Evolutionary conservation across 179 eudicot species (phyloP).

Genomic region (Heliamphora pulchella): DNA sequence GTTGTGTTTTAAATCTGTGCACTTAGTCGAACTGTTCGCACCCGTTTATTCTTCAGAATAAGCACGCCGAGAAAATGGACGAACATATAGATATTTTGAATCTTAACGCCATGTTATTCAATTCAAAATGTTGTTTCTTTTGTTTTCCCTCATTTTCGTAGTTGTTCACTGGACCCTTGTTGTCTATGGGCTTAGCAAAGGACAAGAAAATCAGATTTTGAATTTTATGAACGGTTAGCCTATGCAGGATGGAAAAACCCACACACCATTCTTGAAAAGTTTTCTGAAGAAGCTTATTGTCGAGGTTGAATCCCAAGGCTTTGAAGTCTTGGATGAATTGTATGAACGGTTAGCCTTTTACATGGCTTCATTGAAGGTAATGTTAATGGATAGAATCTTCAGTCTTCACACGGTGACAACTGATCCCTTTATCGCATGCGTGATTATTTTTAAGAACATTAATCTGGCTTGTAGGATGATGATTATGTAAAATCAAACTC

Average conservation of each 20-base stretch:
- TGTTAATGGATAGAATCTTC: conserved; percentile 3
- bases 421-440: background rate
- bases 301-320: conserved; percentile 64
- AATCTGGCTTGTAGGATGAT: conserved; percentile 40
- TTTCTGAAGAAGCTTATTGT: conserved; percentile 71
- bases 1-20: no score
- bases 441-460: conserved; percentile 5
- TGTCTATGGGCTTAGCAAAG: background rate
- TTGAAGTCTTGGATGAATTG: conserved; percentile 59
- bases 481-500: conserved; percentile 37
- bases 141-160: background rate
- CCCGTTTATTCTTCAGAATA: background rate
- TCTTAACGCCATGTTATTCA: background rate
- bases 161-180: background rate
- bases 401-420: background rate
- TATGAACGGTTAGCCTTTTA: conserved; percentile 63
- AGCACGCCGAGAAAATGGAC: background rate
- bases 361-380: conserved; percentile 68
- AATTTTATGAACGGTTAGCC: background rate
- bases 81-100: background rate
- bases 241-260: conserved; percentile 47
- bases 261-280: conserved; percentile 48
- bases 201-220: background rate
- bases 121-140: background rate
- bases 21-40: background rate